Conservation (phyloP, 2,329 filamentous ascomycete species). For the Scedosporium minutisporum region DNA sequence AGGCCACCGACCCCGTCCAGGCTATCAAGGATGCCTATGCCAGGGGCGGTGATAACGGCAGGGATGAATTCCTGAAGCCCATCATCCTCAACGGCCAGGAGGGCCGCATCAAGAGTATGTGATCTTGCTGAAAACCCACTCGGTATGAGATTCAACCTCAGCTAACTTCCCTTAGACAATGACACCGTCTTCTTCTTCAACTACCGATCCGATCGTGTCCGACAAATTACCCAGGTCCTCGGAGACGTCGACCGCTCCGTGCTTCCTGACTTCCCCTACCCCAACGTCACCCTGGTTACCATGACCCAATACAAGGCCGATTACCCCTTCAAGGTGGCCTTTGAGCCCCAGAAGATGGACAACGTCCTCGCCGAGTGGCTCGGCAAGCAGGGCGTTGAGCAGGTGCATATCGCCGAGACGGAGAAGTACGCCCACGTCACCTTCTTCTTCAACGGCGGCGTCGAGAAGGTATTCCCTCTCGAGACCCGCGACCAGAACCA, state of each 20-base stretch:
- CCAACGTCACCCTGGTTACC: constrained; percentile 82
- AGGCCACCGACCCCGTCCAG: constrained; percentile 72
- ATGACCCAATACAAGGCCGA: constrained; percentile 99
- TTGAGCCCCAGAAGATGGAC: constrained; percentile 89
- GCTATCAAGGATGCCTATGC: constrained; percentile 83
- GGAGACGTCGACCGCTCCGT: constrained; percentile 89
- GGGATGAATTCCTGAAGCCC: constrained; percentile 95
- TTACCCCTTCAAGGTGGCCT: constrained; percentile 86
- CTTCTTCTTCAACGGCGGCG: constrained; percentile 99
- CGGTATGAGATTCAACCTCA: not conserved
- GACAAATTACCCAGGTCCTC: constrained; percentile 90
- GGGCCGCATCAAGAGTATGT: constrained; percentile 68
- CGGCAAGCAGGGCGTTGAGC: constrained; percentile 76
- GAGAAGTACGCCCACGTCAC: constrained; percentile 99
- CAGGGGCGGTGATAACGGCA: constrained; percentile 58
- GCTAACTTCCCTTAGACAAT: constrained; percentile 46
- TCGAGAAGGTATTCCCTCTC: constrained; percentile 89
- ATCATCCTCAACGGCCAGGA: constrained; percentile 89
- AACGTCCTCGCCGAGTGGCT: constrained; percentile 98
- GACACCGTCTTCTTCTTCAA: constrained; percentile 99
- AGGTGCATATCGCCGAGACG: constrained; percentile 95
- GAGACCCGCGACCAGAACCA: constrained; percentile 80
- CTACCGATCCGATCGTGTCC: constrained; percentile 95
- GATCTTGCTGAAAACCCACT: not conserved
- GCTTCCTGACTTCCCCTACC: constrained; percentile 83